A percentile compares a stretch with the other conserved stretches of the same genome.
Conservation (phyloP, 2,329 filamentous ascomycete species). For the Bipolaris zeicola region DNA sequence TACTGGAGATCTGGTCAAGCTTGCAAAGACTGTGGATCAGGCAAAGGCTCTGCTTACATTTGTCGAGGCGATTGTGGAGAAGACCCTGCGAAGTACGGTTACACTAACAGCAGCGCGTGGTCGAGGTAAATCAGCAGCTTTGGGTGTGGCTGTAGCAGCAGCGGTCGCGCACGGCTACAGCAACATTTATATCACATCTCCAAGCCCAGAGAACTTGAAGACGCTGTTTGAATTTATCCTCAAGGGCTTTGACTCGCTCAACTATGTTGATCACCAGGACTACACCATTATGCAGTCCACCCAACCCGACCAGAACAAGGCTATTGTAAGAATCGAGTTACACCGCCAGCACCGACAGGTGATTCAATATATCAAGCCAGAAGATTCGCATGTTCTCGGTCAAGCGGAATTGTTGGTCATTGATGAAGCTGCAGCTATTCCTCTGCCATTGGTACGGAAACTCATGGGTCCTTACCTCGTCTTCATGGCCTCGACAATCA, state of each 20-base stretch:
- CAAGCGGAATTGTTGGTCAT: conserved; percentile 96
- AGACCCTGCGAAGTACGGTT: conserved; percentile 91
- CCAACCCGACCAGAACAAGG: conserved; percentile 98
- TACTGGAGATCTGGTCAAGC: conserved; percentile 79
- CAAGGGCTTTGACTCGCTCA: conserved; percentile 94
- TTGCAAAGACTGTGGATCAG: conserved; percentile 92
- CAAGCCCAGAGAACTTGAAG: conserved; percentile 97
- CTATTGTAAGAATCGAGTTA: conserved; percentile 94
- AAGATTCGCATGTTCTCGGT: conserved; percentile 92
- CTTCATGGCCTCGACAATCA: conserved; percentile 99
- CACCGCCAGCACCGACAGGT: conserved; percentile 95
- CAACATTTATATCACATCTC: conserved; percentile 99
- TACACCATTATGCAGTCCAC: conserved; percentile 98
- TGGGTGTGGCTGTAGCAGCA: conserved; percentile 92
- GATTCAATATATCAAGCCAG: conserved; percentile 96
- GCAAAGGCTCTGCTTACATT: conserved; percentile 97
- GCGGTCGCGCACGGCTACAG: conserved; percentile 96
- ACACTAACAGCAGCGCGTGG: conserved; percentile 92
- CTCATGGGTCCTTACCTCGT: conserved; percentile 96
- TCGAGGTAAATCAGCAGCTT: conserved; percentile 93
- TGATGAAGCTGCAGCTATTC: conserved; percentile 96
- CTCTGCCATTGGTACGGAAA: conserved; percentile 87
- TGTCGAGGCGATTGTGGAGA: conserved; percentile 93
- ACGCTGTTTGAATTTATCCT: conserved; percentile 98
- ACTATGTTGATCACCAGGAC: conserved; percentile 92